Percentiles rank a stretch among this genome's conserved stretches.
phyloP scores from a whole-genome alignment of 805 yeast species.

The Metschnikowia baotianmanensis region DNA sequence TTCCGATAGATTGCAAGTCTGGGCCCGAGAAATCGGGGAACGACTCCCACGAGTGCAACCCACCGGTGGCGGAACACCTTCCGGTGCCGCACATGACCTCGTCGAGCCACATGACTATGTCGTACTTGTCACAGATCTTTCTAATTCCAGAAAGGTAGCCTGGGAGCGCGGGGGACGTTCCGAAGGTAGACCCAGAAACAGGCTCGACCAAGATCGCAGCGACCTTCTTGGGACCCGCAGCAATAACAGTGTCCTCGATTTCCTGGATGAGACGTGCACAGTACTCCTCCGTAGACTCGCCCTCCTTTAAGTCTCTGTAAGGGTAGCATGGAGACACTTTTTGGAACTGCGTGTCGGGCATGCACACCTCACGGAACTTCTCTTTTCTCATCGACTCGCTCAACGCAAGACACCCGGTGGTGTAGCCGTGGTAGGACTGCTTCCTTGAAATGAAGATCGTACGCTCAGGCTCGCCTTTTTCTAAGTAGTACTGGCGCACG shows the following conservation, averaged over 20 bases:
- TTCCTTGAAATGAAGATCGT: constrained; percentile 14
- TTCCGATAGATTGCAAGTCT: constrained; percentile 18
- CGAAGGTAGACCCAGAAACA: constrained; percentile 27
- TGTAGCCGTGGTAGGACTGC: constrained; percentile 20
- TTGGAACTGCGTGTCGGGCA: constrained; percentile 13
- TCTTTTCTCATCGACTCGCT: constrained; percentile 12
- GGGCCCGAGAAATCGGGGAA: constrained; percentile 26
- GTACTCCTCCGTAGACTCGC: constrained; percentile 13
- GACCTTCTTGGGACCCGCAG: constrained; percentile 19
- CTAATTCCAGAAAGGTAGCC: constrained; percentile 35
- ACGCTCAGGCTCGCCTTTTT: constrained; percentile 18
- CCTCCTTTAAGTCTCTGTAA: constrained; percentile 13
- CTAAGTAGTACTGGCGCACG: constrained; percentile 17
- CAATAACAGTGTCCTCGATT: constrained; percentile 15
- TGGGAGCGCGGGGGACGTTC: constrained; percentile 22
- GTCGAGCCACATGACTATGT: constrained; percentile 48
- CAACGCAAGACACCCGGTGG: constrained; percentile 17
- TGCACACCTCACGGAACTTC: constrained; percentile 11
- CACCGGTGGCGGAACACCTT: constrained; percentile 43
- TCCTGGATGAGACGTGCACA: constrained; percentile 14
- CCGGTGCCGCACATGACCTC: constrained; percentile 62
- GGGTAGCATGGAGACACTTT: constrained; percentile 18
- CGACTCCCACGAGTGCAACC: constrained; percentile 48
- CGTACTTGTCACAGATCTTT: constrained; percentile 51
- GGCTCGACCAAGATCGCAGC: constrained; percentile 26